Conservation (phyloP, 2,329 filamentous ascomycete genomes). For the Fusarium scirpi region DNA sequence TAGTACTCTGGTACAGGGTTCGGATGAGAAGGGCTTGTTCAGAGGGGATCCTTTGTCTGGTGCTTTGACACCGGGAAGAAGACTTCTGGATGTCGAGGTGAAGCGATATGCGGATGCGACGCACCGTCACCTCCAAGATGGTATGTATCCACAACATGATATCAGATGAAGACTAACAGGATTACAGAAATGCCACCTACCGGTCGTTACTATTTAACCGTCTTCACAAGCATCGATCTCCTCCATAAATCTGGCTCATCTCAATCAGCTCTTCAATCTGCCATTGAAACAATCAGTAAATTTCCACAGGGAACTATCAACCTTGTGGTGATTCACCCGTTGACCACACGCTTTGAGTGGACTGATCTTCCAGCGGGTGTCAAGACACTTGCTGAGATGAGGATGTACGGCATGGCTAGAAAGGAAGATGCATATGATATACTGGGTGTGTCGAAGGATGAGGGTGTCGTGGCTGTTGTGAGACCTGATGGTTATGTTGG, state of each 20-base stretch:
- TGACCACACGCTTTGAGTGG: slow-evolving; percentile 15
- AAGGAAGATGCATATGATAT: slow-evolving; percentile 8
- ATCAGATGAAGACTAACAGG: background rate
- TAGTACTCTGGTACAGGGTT: background rate
- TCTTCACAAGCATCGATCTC: slow-evolving; percentile 7
- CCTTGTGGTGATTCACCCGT: background rate
- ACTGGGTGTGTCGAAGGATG: background rate
- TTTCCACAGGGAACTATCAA: background rate
- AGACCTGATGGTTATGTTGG: slow-evolving; percentile 24
- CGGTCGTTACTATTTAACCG: background rate
- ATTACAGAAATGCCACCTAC: slow-evolving; percentile 13
- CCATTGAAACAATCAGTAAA: background rate
- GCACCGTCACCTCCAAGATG: slow-evolving; percentile 4
- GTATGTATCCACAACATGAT: background rate
- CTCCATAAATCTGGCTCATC: background rate
- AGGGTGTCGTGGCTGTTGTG: slow-evolving; percentile 5
- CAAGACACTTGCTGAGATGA: slow-evolving; percentile 8
- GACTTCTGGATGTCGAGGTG: slow-evolving; percentile 13
- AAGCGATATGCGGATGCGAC: slow-evolving; percentile 23
- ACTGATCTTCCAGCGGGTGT: slow-evolving; percentile 3
- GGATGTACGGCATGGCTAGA: background rate
- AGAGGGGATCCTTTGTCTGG: background rate
- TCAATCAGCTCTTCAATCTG: background rate
- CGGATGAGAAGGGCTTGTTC: background rate
- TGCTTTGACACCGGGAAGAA: slow-evolving; percentile 1